phyloP scores from a whole-genome alignment of 495 filamentous ascomycete genomes.

The Achaetomiella virescens region DNA sequence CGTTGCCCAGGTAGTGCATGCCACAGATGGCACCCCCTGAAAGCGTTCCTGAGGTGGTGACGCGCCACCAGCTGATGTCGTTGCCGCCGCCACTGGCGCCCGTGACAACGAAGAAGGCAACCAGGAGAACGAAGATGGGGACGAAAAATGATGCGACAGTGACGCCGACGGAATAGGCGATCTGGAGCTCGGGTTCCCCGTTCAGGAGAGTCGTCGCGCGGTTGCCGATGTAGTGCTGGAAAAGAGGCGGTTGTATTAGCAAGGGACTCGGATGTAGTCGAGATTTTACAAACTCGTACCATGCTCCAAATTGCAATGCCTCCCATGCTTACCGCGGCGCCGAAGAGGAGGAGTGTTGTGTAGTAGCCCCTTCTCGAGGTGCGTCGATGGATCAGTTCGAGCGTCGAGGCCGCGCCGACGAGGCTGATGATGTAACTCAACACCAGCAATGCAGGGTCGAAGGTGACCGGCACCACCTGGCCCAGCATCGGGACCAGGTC shows the following conservation, averaged over 20 bases:
- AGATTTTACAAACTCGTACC: conserved; percentile 22
- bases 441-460: conserved; percentile 58
- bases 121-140: conserved; percentile 64
- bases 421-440: conserved; percentile 74
- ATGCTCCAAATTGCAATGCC: conserved; percentile 67
- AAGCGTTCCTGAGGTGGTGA: conserved; percentile 56
- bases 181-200: conserved; percentile 56
- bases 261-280: no score
- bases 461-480: conserved; percentile 46
- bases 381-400: conserved; percentile 75
- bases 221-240: conserved; percentile 74
- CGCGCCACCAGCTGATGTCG: conserved; percentile 48
- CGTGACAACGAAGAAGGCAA: conserved; percentile 68
- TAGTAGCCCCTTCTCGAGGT: conserved; percentile 60
- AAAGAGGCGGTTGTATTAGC: neutral
- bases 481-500: conserved; percentile 28
- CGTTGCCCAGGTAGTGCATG: conserved; percentile 87
- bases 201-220: conserved; percentile 64
- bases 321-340: conserved; percentile 71
- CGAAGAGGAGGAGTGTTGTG: conserved; percentile 68
- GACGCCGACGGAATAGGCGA: conserved; percentile 64
- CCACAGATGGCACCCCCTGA: conserved; percentile 71
- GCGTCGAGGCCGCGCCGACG: conserved; percentile 67
- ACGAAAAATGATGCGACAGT: conserved; percentile 77
- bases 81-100: conserved; percentile 51